Conservation (phyloP, 2,329 filamentous ascomycete genomes). For the Coniosporium tulheliwenetii region DNA sequence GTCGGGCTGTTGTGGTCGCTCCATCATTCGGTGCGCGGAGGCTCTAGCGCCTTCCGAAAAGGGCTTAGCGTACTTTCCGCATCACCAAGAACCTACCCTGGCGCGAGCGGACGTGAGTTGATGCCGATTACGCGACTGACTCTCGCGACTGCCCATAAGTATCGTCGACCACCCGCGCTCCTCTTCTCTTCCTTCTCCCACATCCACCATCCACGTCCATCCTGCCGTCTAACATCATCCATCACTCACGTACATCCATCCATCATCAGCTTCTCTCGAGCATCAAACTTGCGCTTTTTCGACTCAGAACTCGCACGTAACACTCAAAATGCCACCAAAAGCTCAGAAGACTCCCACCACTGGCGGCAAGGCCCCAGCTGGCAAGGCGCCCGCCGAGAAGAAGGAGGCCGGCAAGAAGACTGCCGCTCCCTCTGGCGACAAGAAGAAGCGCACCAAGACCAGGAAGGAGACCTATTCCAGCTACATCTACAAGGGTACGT, state of each 20-base stretch:
- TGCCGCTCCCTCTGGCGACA: slow-evolving; percentile 75
- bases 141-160: slow-evolving; percentile 5
- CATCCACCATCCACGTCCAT: slow-evolving; percentile 12
- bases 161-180: slow-evolving; percentile 17
- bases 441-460: slow-evolving; percentile 99
- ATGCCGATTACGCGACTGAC: too few species aligned
- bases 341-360: slow-evolving; percentile 92
- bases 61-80: too few species aligned
- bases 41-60: background rate
- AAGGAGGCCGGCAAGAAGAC: slow-evolving; percentile 99
- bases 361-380: slow-evolving; percentile 80
- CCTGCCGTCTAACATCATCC: slow-evolving; percentile 4
- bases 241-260: slow-evolving; percentile 3
- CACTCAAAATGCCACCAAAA: slow-evolving; percentile 85
- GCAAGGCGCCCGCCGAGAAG: slow-evolving; percentile 82
- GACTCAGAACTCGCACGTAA: slow-evolving; percentile 10
- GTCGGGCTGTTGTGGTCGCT: background rate
- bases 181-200: slow-evolving; percentile 18
- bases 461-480: slow-evolving; percentile 99
- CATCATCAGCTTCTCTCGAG: slow-evolving; percentile 11
- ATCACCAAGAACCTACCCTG: too few species aligned
- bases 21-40: slow-evolving; percentile 1
- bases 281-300: slow-evolving; percentile 9
- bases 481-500: slow-evolving; percentile 99
- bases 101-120: too few species aligned